Base-by-base conservation (phyloP, 129 eudicot species). In the Kitagawia praeruptora region DNA sequence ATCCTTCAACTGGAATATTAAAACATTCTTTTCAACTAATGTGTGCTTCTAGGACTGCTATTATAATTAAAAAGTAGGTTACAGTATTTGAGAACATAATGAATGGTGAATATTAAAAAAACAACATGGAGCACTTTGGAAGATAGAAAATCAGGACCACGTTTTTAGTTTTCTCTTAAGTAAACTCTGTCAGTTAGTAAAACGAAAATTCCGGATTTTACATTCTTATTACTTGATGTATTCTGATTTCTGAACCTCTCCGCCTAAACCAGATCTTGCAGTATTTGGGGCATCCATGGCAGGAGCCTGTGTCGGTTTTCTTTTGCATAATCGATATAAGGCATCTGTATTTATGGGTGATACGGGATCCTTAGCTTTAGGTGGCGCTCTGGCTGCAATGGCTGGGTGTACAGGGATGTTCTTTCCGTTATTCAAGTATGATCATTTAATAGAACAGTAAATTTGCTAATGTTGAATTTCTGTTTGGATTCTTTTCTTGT, bases 281-380 rank as follows among this genome's bases (percentile, higher is more conserved):
- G 82, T 94, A 34, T 94, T 94, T 86, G 98, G 98, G 80, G 92
- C 97, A 82, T 94, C 98, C 28, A 94, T 94, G 98, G 92, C 98
- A 28, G 98, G 98, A 64, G 97, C 97, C 21, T 94, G 98, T 89
- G 88, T 87, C n/a, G 98, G 98, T 58, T 94, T 94, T 75, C 93
- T 94, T 79, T 84, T 86, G 75, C 98, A 94, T 79, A 94, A 94
- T 78, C 89, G 96, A n/a, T 86, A 92, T 51, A 90, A 87, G 86
- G 96, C 98, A 80, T 94, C 98, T 77, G 90, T 92, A 75, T 84
- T 83, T 70, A 92, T 94, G 98, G 98, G 98, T 38, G 89, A 90
- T 73, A 90, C 93, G 5, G 98, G 98, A 72, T 77, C 98, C 47
- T 83, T 94, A 73, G 98, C 98, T 16, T 80, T 92, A 42, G 98